Evolutionary conservation across 2,329 filamentous ascomycete species (phyloP).

Genomic region (Nemania diffusa): DNA sequence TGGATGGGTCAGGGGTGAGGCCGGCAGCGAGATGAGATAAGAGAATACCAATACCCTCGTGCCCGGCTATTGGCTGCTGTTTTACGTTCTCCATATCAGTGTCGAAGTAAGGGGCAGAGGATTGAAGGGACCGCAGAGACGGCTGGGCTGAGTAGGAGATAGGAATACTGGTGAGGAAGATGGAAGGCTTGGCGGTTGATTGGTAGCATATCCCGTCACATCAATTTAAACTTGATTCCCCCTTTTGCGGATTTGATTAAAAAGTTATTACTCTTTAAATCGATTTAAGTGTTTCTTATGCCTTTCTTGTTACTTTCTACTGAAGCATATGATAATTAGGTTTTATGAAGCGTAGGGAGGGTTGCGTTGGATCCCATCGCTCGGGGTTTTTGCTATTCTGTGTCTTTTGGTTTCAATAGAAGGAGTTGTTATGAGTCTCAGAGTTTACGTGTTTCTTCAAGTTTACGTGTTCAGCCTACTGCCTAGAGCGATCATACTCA

Average conservation of each 20-base stretch:
- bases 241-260: conserved; percentile 25
- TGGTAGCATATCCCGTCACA: conserved; percentile 29
- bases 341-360: neutral
- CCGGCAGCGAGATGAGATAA: neutral
- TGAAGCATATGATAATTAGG: too few relatives aligned
- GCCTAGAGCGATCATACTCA: neutral
- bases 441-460: neutral
- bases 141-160: neutral
- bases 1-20: neutral
- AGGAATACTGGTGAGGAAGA: neutral
- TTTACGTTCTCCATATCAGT: neutral
- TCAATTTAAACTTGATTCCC: conserved; percentile 34
- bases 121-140: neutral
- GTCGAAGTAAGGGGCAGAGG: neutral
- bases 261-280: neutral
- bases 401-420: neutral
- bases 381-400: neutral
- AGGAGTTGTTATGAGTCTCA: too few relatives aligned
- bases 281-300: neutral
- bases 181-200: conserved; percentile 11
- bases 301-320: neutral
- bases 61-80: conserved; percentile 13
- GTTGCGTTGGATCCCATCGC: too few relatives aligned
- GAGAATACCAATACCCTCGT: neutral
- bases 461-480: neutral